These are phyloP conservation scores for Trichoderma oligosporum DNA, from an alignment of 2,329 filamentous ascomycete genomes.

Conservation along the genomic window DNA sequence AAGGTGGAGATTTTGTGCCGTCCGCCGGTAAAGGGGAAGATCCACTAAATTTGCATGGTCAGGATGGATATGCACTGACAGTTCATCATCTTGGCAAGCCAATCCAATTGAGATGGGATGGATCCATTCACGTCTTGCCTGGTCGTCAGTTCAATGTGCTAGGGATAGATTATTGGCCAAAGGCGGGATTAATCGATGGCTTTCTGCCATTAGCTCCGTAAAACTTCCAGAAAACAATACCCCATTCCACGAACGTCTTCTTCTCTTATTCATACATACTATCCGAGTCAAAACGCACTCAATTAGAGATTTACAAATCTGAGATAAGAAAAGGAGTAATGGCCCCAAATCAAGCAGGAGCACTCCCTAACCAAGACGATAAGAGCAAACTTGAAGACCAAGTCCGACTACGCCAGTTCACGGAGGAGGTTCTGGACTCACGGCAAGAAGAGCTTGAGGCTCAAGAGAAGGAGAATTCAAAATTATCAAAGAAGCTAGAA, in stretches of 20 bases:
- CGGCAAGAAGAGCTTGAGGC: conserved; percentile 35
- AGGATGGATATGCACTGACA: conserved; percentile 21
- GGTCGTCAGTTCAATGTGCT: background rate
- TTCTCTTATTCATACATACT: background rate
- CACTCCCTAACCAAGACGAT: conserved; percentile 2
- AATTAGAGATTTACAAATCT: background rate
- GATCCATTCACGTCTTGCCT: conserved; percentile 11
- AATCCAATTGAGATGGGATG: conserved; percentile 1
- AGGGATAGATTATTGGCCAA: background rate
- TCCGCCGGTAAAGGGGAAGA: conserved; percentile 13
- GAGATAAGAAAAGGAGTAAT: background rate
- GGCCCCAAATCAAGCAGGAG: background rate
- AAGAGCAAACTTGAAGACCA: conserved; percentile 32
- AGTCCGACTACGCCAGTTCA: conserved; percentile 34
- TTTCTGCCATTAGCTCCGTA: conserved; percentile 1
- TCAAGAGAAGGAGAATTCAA: conserved; percentile 30
- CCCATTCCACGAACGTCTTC: background rate
- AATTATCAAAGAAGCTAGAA: conserved; percentile 30
- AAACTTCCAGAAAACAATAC: conserved; percentile 9
- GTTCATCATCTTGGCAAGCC: conserved; percentile 2
- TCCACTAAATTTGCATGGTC: conserved; percentile 23
- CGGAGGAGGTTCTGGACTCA: conserved; percentile 36
- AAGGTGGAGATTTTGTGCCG: background rate
- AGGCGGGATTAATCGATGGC: background rate
- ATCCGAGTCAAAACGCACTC: background rate